Evolutionary conservation across 768 basidiomycete species (phyloP).

Genomic region (Suillus plorans): DNA sequence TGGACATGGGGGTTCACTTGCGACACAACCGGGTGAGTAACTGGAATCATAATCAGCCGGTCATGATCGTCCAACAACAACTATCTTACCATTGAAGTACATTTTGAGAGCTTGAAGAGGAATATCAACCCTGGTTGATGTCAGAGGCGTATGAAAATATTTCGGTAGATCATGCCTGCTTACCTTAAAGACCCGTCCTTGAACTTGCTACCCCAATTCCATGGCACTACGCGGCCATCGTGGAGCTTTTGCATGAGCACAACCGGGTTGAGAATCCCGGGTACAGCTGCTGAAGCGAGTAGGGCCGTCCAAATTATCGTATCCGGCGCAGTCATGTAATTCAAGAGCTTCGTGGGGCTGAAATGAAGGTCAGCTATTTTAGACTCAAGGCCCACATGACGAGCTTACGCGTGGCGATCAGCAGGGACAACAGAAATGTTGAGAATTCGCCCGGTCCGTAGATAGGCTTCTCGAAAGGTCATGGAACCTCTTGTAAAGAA

Average conservation of each 20-base stretch:
- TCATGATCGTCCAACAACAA: constrained; percentile 4
- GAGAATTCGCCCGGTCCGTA: constrained; percentile 87
- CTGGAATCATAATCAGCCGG: constrained; percentile 35
- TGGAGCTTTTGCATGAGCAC: constrained; percentile 90
- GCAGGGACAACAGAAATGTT: constrained; percentile 93
- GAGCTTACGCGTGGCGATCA: constrained; percentile 77
- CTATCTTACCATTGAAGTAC: constrained; percentile 74
- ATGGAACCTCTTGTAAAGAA: constrained; percentile 93
- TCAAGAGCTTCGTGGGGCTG: constrained; percentile 93
- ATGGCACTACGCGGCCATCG: constrained; percentile 79
- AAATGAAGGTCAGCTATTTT: constrained; percentile 11
- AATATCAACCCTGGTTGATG: constrained; percentile 77
- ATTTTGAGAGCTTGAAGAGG: constrained; percentile 85
- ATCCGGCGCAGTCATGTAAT: constrained; percentile 95
- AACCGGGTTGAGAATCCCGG: constrained; percentile 93
- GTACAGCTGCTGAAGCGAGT: constrained; percentile 91
- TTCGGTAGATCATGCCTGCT: constrained; percentile 11
- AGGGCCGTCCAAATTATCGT: constrained; percentile 80
- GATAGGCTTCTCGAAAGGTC: constrained; percentile 95
- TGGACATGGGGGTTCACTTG: constrained; percentile 94
- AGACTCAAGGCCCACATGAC: background rate
- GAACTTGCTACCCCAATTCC: constrained; percentile 94
- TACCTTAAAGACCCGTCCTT: constrained; percentile 90
- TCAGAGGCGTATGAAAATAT: constrained; percentile 11
- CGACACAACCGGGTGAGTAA: constrained; percentile 90